Evolutionary conservation across 1,284 basidiomycete genomes (phyloP).

Genomic region (Ustilago tritici): DNA sequence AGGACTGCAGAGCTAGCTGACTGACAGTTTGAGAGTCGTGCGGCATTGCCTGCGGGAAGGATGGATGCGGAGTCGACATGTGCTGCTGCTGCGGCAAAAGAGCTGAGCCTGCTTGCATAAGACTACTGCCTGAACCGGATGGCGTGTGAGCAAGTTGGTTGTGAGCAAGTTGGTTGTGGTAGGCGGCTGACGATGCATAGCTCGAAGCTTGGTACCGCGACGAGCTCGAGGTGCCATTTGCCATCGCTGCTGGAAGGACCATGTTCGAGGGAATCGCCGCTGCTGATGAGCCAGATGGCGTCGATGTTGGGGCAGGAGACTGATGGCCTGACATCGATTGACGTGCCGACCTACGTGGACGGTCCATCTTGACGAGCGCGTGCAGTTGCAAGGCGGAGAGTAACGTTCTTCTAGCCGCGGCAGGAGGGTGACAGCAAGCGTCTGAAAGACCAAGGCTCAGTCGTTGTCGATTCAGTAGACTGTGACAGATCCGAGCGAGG

Average conservation of each 20-base stretch:
- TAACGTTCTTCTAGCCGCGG: background rate
- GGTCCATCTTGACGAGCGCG: slow-evolving; percentile 30
- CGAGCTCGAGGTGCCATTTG: slow-evolving; percentile 27
- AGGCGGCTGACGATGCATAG: slow-evolving; percentile 19
- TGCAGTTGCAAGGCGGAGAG: background rate
- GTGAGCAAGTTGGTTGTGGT: slow-evolving; percentile 16
- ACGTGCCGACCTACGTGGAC: slow-evolving; percentile 46
- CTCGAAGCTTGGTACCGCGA: slow-evolving; percentile 34
- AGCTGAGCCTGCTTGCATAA: slow-evolving; percentile 23
- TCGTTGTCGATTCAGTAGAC: background rate
- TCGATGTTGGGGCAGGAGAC: slow-evolving; percentile 28
- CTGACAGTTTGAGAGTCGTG: slow-evolving; percentile 12
- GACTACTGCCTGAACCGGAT: slow-evolving; percentile 24
- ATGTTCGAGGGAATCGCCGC: slow-evolving; percentile 2
- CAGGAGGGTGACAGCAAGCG: background rate
- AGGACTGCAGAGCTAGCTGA: slow-evolving; percentile 21
- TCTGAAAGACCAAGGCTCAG: background rate
- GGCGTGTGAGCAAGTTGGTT: slow-evolving; percentile 24
- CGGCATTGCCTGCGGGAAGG: slow-evolving; percentile 14
- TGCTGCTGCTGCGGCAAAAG: slow-evolving; percentile 24
- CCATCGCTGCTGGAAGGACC: slow-evolving; percentile 27
- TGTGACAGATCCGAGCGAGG: too few species aligned
- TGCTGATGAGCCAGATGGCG: slow-evolving; percentile 14
- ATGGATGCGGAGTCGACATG: slow-evolving; percentile 15
- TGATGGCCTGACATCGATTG: slow-evolving; percentile 38